phyloP scores from a whole-genome alignment of 768 basidiomycete species.

The Lyophyllum semitale region DNA sequence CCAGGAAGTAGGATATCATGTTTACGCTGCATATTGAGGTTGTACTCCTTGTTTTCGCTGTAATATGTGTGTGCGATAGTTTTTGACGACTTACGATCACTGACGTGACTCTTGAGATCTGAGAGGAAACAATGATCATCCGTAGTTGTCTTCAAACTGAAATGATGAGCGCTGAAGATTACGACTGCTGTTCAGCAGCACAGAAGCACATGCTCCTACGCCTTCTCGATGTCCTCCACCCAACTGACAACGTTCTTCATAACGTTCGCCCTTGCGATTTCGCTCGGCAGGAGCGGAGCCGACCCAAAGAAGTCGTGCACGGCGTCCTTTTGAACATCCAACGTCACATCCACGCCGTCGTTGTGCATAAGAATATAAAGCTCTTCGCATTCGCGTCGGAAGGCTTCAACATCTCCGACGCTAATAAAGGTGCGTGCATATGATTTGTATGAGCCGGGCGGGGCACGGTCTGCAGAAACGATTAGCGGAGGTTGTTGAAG shows the following conservation, averaged over 20 bases:
- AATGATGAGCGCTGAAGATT: neutral
- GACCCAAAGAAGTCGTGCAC: conserved; percentile 21
- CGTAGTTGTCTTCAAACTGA: neutral
- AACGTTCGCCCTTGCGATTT: neutral
- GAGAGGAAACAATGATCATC: neutral
- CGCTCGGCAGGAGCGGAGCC: neutral
- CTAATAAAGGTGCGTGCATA: conserved; percentile 22
- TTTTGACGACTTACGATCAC: neutral
- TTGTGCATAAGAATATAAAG: conserved; percentile 13
- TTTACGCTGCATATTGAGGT: conserved; percentile 4
- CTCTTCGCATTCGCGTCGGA: conserved; percentile 20
- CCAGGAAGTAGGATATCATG: conserved; percentile 54
- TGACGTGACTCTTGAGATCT: too few species aligned
- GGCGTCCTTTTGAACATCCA: conserved; percentile 22
- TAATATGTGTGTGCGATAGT: conserved; percentile 2
- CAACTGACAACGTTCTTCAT: neutral
- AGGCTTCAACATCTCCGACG: conserved; percentile 21
- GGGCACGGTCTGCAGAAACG: conserved; percentile 8
- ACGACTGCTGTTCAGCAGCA: too few species aligned
- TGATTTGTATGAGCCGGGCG: conserved; percentile 14
- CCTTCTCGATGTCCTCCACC: neutral
- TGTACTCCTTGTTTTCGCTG: conserved; percentile 4
- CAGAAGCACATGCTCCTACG: neutral
- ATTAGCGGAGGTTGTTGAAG: neutral
- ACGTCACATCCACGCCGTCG: conserved; percentile 22